Evolutionary conservation across 2,329 filamentous ascomycete species (phyloP), one percentile per base, ranked within the genome.

Genomic region (Thelonectria olida): DNA sequence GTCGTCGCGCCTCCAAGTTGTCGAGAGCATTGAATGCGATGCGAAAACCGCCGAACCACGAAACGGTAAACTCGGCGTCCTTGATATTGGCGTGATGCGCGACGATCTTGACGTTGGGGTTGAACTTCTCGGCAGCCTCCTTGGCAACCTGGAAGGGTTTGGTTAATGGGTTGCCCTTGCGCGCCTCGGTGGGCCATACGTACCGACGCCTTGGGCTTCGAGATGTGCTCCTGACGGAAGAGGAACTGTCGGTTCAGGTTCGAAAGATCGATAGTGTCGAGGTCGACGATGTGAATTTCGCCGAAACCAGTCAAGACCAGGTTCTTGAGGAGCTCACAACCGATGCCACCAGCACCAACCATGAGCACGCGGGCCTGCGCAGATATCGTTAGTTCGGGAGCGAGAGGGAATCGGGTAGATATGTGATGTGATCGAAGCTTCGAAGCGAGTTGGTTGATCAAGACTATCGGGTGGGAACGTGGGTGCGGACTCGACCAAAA

Each of bases 211-310:
- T 99, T 99, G 1, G 95, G 88, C 77, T 97, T 97, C 79, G 97
- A 98, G 79, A 99, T 98, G 74, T 99, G 96, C 76, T 98, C 94
- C 72, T 95, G 91, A 63, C 94, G 88, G 78, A 99, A 99, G 48
- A 99, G 88, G 73, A 99, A 99, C 77, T 99, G 96, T 56, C 96
- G 92, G 72, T 99, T 99, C 51, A 99, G 85, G 75, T 99, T 99
- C 80, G 93, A 97, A 20, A 99, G 85, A 75, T 99, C 96, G 80
- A 99, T 98, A 1, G 96, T 99, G 77, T 99, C 96, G 62, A 99
- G 91, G 78, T 99, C 96, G 69, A 99, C 93, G 45, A 98, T 90
- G 77, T 97, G 92, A 51, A 98, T 89, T 79, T 97, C 92, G 67
- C 93, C 93, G 71, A 97, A 99, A 68, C 95, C 94, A 42, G 90